Evolutionary conservation across 2,329 filamentous ascomycete species (phyloP).

Genomic region (Trichoderma citrinoviride): DNA sequence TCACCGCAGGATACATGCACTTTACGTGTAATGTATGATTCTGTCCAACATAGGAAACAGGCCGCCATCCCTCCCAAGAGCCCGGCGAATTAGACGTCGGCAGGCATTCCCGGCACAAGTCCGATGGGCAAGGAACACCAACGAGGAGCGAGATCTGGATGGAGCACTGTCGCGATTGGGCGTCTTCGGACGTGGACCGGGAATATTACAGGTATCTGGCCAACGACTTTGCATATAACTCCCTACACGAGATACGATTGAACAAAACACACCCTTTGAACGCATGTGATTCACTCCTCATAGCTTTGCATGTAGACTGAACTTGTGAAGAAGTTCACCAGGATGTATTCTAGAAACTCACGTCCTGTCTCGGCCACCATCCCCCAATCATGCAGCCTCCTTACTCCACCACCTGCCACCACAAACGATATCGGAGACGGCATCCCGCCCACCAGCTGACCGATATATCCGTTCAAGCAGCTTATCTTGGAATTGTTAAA

Average conservation of each 20-base stretch:
- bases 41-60: neutral
- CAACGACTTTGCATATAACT: neutral
- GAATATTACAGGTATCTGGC: neutral
- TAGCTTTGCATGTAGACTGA: too few relatives aligned
- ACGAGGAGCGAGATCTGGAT: neutral
- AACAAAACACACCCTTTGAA: too few relatives aligned
- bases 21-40: too few relatives aligned
- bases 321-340: too few relatives aligned
- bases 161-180: neutral
- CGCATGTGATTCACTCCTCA: too few relatives aligned
- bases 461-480: neutral
- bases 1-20: neutral
- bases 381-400: neutral
- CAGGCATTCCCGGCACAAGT: neutral
- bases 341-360: too few relatives aligned
- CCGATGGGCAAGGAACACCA: neutral
- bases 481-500: neutral
- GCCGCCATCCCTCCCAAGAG: neutral
- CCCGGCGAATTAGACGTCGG: neutral
- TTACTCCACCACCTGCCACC: neutral
- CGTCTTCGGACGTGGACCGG: neutral
- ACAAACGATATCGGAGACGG: conserved; percentile 4
- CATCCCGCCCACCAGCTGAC: neutral
- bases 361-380: too few relatives aligned
- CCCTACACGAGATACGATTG: neutral